Evolutionary conservation across 352 stramenopile genomes (phyloP).

Genomic region (Globisporangium takayamanum): DNA sequence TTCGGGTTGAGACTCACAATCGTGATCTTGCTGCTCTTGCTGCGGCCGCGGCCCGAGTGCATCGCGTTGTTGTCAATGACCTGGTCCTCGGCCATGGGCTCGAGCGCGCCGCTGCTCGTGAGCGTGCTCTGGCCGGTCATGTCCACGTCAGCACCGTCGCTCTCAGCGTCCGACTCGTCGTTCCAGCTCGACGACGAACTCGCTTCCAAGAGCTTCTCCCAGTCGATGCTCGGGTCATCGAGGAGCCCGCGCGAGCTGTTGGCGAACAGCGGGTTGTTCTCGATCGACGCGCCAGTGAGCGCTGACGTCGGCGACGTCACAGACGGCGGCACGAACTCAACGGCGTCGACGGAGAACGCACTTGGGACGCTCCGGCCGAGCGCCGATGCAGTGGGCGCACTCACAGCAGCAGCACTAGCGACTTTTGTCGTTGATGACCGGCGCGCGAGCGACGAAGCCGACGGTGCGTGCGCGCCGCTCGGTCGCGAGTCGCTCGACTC

Average conservation of each 20-base stretch:
- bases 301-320: neutral
- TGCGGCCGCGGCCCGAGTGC: slow-evolving; percentile 2
- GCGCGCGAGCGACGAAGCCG: neutral
- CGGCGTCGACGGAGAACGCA: slow-evolving; percentile 1
- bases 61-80: slow-evolving; percentile 1
- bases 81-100: slow-evolving; percentile 16
- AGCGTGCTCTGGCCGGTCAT: neutral
- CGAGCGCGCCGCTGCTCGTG: slow-evolving; percentile 2
- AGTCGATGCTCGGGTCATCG: slow-evolving; percentile 17
- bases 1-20: slow-evolving; percentile 15
- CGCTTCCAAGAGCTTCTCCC: slow-evolving; percentile 13
- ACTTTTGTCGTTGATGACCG: slow-evolving; percentile 21
- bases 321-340: slow-evolving; percentile 1
- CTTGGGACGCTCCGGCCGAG: neutral
- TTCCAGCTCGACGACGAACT: slow-evolving; percentile 22
- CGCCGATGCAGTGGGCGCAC: neutral
- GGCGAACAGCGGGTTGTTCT: slow-evolving; percentile 18
- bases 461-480: neutral
- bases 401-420: slow-evolving; percentile 1
- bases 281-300: slow-evolving; percentile 7
- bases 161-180: slow-evolving; percentile 20
- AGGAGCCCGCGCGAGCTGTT: slow-evolving; percentile 10
- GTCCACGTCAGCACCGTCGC: slow-evolving; percentile 7
- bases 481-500: slow-evolving; percentile 11
- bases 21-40: slow-evolving; percentile 18